Percentiles rank a stretch among this genome's conserved stretches.
phyloP scores from a whole-genome alignment of 208 protist genomes.

The Entamoeba invadens region DNA sequence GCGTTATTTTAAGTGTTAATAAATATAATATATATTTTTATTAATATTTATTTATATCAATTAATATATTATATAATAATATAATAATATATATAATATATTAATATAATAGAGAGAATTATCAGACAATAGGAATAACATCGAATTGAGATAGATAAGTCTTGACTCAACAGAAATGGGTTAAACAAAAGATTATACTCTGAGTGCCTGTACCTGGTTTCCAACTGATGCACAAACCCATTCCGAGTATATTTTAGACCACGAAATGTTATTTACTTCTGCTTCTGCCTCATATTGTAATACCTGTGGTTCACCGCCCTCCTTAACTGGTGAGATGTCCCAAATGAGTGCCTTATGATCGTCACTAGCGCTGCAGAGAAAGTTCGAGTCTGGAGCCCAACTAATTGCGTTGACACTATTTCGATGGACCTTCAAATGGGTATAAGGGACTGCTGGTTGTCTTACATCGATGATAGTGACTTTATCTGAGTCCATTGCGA shows the following conservation, averaged over 20 bases:
- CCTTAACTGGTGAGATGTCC: background rate
- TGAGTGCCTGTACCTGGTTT: background rate
- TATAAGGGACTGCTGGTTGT: background rate
- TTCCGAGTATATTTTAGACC: background rate
- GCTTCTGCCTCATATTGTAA: background rate
- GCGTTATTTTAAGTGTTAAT: no score
- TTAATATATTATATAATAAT: no score
- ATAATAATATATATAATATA: no score
- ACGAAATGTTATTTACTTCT: background rate
- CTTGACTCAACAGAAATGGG: no score
- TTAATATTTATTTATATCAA: no score
- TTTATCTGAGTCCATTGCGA: background rate
- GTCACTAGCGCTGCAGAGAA: background rate
- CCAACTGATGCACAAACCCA: background rate
- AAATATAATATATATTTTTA: no score
- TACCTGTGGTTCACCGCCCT: background rate
- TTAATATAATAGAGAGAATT: no score
- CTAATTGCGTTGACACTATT: conserved; percentile 2
- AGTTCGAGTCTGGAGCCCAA: background rate
- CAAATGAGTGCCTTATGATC: background rate
- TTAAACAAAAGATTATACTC: no score
- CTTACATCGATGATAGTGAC: conserved; percentile 1
- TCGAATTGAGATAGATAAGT: no score
- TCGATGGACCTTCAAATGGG: background rate
- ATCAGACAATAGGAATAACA: no score